Base-by-base conservation (phyloP, 768 basidiomycete species). In the Mycena olivaceomarginata region DNA sequence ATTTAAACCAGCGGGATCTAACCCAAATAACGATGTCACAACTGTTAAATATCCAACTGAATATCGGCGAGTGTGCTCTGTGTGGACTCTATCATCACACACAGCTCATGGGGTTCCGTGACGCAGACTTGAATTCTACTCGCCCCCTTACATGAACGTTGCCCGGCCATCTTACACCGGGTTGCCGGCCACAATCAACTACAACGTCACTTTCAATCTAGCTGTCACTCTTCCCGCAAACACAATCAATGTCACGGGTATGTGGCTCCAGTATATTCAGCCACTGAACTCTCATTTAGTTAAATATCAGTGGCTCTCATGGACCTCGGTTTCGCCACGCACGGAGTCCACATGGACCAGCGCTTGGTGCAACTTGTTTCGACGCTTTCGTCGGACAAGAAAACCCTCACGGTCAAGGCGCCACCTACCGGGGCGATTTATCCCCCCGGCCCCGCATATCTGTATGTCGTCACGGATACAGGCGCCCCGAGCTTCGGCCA, bases 291-390 rank as follows among this genome's bases (percentile, higher is more conserved):
- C n/a, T 22, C 71, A 46, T 65, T 46, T 37, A 72, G 9, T 40
- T 53, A 12, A 20, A 25, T 68, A 41, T 10, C 65, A 88, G 88
- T 88, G 37, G 83, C 85, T 9, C 77, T 89, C 15, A 86, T 86
- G 75, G 88, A 89, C 72, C 82, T 88, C 20, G 87, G 88, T 0
- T 89, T 88, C 77, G 86, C 86, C 2, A 86, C 88, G 2, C 88
- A 89, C 71, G 87, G 84, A 0, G 85, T 87, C 77, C 87, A 87
- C 70, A 86, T 87, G 37, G 87, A 88, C 69, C 84, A 84, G 31
- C 84, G 86, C 12, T 79, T 87, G 5, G 85, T 88, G 2, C 84
- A 86, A 67, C 85, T 89, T 79, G 79, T 84, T 8, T 84, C 88
- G 11, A 76, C 77, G 4, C 80, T 88, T 1, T 83, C 86, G 11